Base-by-base conservation (phyloP, 129 eudicot genomes). In the Artemisia argyi region DNA sequence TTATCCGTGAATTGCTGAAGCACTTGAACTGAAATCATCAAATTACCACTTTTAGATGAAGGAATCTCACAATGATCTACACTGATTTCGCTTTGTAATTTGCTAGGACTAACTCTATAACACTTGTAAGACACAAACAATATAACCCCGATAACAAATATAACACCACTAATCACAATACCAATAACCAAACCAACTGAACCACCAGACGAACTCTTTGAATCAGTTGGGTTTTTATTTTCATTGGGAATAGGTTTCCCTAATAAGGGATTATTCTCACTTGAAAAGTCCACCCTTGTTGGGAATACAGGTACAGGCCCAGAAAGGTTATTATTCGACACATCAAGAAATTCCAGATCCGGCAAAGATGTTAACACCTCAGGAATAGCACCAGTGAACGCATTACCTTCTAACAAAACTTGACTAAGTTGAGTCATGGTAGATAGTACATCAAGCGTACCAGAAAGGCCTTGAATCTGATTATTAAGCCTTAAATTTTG, bases 401-500 rank as follows among this genome's bases (percentile, higher is more conserved):
- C 12, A 71, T 71, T 30, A 30, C 0, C 35, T 3, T 30, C 5
- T 30, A 30, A 30, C 35, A 82, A 74, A 18, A 84, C 89, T 61
- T 82, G 87, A 4, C 35, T 5, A 6, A 84, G 35, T 69, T 76
- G 79, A 12, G 61, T 9, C 89, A 87, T 87, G 0, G 77, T 68
- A 1, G 81, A 47, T 18, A 84, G 15, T 1, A 76, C 85, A 61
- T 71, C 69, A 18, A 87, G 60, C 7, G 46, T 11, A 1, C 92
- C 89, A 0, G 79, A 66, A 16, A 86, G 62, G 0, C 86, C 88
- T 1, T 12, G 7, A 4, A 15, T 49, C 68, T 78, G 84, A 74
- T 79, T 78, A 64, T 87, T 83, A 13, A 87, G 65, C 88, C 85
- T 76, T 3, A 87, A 75, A 49, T 67, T 67, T 13, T 12, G 59